Base-by-base conservation (phyloP, 257 asterid species). In the Solanum dulcamara region DNA sequence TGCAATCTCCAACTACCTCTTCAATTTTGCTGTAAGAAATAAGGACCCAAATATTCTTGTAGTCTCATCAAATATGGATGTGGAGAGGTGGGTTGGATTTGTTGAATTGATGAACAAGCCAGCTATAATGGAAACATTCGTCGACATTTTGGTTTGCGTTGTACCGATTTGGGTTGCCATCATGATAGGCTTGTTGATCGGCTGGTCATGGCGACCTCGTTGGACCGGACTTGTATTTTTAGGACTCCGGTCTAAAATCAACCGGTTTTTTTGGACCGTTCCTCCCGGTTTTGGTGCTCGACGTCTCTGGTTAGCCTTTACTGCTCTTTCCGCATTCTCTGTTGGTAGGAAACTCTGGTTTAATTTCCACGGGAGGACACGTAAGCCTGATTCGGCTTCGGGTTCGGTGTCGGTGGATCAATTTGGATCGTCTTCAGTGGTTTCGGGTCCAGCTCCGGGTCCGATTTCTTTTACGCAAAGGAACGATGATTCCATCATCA, bases 81-180 rank as follows among this genome's bases (percentile, higher is more conserved):
- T 84, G 81, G 93, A 91, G 81, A 87, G 90, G 59, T 91, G 92
- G 93, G 81, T 86, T 17, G 91, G 88, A 13, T 55, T 90, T 77
- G 71, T 80, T 85, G 96, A 89, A 32, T 86, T 94, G 64, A 79
- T 95, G 81, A 93, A 90, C 35, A 91, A 81, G 14, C 94, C 95
- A 24, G 90, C 94, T 3, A 80, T 93, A 17, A 88, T 89, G 93
- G 99, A 96, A 86, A 90, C 98, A 87, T 92, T 95, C 86, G 95
- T 95, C 93, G 99, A 95, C 94, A 89, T 95, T 82, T 90, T 97
- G 86, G 92, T 97, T 7, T 95, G 98, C 85, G 85, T 92, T 24
- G 99, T 95, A 17, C 98, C 99, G 90, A 94, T 97, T 90, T 97
- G 99, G 99, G 92, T 93, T 48, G 98, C 99, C 71, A 94, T 97